These are phyloP conservation scores for Pichia norvegensis DNA, from an alignment of 1,139 yeast species.

Conservation along the genomic window DNA sequence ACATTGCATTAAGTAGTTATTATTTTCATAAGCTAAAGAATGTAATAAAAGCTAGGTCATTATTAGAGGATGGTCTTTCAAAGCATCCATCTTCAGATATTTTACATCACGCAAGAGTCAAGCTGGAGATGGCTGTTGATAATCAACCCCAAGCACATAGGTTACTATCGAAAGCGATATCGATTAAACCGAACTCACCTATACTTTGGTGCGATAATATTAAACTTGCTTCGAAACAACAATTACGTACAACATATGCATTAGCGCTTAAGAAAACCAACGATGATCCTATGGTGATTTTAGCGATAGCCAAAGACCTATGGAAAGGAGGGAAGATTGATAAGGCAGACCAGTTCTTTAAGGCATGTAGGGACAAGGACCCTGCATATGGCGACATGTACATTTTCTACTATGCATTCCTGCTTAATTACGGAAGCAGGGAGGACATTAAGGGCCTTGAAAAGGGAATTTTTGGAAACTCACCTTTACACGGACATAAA, in stretches of 20 bases:
- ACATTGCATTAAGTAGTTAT: conserved; percentile 48
- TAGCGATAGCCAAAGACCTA: conserved; percentile 60
- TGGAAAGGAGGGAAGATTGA: conserved; percentile 59
- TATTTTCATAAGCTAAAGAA: conserved; percentile 39
- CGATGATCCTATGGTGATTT: conserved; percentile 51
- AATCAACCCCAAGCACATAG: conserved; percentile 49
- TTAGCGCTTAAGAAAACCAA: conserved; percentile 67
- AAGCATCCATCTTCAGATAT: conserved; percentile 41
- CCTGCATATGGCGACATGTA: conserved; percentile 65
- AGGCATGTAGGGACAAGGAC: conserved; percentile 54
- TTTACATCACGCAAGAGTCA: conserved; percentile 53
- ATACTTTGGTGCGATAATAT: conserved; percentile 52
- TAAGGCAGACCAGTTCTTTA: conserved; percentile 71
- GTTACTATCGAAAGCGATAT: conserved; percentile 53
- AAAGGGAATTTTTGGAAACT: conserved; percentile 24
- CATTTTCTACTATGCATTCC: conserved; percentile 56
- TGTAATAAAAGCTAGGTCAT: conserved; percentile 59
- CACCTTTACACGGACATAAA: conserved; percentile 46
- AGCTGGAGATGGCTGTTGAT: conserved; percentile 45
- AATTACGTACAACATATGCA: conserved; percentile 55
- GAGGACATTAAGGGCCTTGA: conserved; percentile 27
- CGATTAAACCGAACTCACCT: conserved; percentile 52
- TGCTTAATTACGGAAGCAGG: conserved; percentile 28
- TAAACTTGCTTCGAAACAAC: conserved; percentile 43
- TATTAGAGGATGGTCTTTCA: conserved; percentile 59